phyloP scores from a whole-genome alignment of 805 yeast genomes.

The Ogataea populi-albae region DNA sequence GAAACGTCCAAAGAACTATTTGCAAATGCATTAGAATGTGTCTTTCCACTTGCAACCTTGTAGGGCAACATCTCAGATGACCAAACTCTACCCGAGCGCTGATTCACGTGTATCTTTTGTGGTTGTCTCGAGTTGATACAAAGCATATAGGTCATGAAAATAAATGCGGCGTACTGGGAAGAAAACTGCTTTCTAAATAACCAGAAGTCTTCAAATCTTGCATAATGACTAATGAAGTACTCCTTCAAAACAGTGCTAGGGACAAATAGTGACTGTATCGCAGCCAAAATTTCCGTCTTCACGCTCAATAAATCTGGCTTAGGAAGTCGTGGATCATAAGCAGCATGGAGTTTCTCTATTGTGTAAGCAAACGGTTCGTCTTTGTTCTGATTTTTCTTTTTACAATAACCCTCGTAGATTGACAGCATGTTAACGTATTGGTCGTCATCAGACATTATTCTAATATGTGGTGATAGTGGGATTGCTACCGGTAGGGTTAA shows the following conservation, averaged over 20 bases:
- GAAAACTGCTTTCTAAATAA: slow-evolving; percentile 92
- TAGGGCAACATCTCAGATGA: slow-evolving; percentile 95
- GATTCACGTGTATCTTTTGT: slow-evolving; percentile 82
- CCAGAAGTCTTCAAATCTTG: slow-evolving; percentile 93
- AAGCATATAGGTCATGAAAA: slow-evolving; percentile 92
- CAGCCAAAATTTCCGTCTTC: slow-evolving; percentile 85
- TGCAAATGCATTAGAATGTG: slow-evolving; percentile 38
- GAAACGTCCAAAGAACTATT: slow-evolving; percentile 47
- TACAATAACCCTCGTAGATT: slow-evolving; percentile 86
- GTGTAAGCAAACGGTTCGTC: slow-evolving; percentile 91
- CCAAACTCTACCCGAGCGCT: slow-evolving; percentile 83
- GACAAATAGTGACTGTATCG: slow-evolving; percentile 82
- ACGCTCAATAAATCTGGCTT: slow-evolving; percentile 88
- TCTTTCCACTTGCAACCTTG: slow-evolving; percentile 57
- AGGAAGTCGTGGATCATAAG: slow-evolving; percentile 89
- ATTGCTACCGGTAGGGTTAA: slow-evolving; percentile 89
- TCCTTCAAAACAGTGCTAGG: slow-evolving; percentile 82
- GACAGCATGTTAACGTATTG: slow-evolving; percentile 72
- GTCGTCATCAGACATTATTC: slow-evolving; percentile 82
- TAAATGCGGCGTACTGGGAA: slow-evolving; percentile 89
- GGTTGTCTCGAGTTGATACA: slow-evolving; percentile 92
- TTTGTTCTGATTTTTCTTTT: slow-evolving; percentile 64
- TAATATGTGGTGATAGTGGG: slow-evolving; percentile 91
- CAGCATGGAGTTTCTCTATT: slow-evolving; percentile 81
- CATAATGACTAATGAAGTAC: slow-evolving; percentile 66